phyloP scores from a whole-genome alignment of 768 basidiomycete species.

The Mrakia blollopis region DNA sequence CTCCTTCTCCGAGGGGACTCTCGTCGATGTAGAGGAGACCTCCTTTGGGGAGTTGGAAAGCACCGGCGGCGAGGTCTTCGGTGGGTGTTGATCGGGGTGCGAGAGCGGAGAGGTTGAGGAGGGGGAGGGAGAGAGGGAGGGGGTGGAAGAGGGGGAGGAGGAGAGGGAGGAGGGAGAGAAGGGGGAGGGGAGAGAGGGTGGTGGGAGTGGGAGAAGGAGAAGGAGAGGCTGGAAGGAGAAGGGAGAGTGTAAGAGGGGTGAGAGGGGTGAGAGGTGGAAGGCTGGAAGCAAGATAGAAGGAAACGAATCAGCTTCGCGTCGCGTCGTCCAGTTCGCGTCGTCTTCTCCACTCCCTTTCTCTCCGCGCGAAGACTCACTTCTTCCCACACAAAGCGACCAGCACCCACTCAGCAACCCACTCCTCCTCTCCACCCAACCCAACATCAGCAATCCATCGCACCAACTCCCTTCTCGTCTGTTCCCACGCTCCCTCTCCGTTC shows the following conservation, averaged over 20 bases:
- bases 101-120: conserved; percentile 35
- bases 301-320: not conserved
- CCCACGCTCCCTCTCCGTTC: not conserved
- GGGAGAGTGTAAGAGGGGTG: conserved; percentile 37
- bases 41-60: conserved; percentile 36
- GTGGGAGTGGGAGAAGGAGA: conserved; percentile 4
- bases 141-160: conserved; percentile 35
- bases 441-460: conserved; percentile 33
- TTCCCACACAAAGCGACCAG: conserved; percentile 35
- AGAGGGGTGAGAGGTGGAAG: conserved; percentile 36
- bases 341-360: no score
- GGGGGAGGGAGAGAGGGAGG: conserved; percentile 35
- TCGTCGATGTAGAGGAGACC: conserved; percentile 38
- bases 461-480: conserved; percentile 23
- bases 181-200: conserved; percentile 3
- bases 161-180: conserved; percentile 11
- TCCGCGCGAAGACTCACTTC: not conserved
- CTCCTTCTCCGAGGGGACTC: conserved; percentile 37
- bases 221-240: conserved; percentile 35
- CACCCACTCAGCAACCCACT: conserved; percentile 39
- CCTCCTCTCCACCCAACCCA: conserved; percentile 36
- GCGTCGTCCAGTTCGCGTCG: no score
- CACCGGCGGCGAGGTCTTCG: conserved; percentile 38
- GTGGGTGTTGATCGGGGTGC: conserved; percentile 14
- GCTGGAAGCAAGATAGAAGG: not conserved